Conservation (phyloP, 2,329 filamentous ascomycete genomes). For the Fusarium haematococcum region DNA sequence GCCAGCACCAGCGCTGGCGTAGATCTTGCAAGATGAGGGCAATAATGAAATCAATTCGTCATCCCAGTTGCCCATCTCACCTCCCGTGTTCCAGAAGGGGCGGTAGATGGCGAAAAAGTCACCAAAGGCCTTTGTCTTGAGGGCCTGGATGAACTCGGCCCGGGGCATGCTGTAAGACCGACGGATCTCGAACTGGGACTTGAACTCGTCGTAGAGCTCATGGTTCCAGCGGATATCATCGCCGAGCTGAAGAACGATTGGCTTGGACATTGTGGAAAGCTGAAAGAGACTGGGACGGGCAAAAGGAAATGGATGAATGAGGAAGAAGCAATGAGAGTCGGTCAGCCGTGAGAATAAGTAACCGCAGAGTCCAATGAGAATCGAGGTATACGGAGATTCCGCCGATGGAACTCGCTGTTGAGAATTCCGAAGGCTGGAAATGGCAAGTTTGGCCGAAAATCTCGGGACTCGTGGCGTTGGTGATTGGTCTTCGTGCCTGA, state of each 20-base stretch:
- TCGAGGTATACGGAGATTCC: slow-evolving; percentile 25
- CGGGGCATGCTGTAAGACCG: slow-evolving; percentile 44
- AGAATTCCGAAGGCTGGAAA: slow-evolving; percentile 28
- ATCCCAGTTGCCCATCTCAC: slow-evolving; percentile 46
- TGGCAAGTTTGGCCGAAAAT: slow-evolving; percentile 13
- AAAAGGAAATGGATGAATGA: background rate
- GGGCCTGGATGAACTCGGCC: slow-evolving; percentile 40
- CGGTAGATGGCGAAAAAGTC: slow-evolving; percentile 44
- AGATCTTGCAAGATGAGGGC: slow-evolving; percentile 40
- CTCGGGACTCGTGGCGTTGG: no score
- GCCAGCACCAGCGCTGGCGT: slow-evolving; percentile 42
- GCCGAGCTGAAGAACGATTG: slow-evolving; percentile 45
- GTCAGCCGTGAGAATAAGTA: background rate
- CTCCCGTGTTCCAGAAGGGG: slow-evolving; percentile 44
- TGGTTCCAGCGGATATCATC: slow-evolving; percentile 45
- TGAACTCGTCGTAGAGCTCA: slow-evolving; percentile 39
- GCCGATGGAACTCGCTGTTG: slow-evolving; percentile 30
- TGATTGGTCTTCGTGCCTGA: slow-evolving; percentile 8
- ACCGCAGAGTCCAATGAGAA: slow-evolving; percentile 9
- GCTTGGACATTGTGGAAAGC: slow-evolving; percentile 35
- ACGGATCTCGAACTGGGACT: slow-evolving; percentile 40
- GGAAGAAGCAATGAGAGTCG: background rate
- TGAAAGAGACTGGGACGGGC: background rate
- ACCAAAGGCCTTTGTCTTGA: slow-evolving; percentile 39
- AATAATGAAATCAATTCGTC: slow-evolving; percentile 40